phyloP scores from a whole-genome alignment of 305 asterid genomes.

The Ilex paraguariensis region DNA sequence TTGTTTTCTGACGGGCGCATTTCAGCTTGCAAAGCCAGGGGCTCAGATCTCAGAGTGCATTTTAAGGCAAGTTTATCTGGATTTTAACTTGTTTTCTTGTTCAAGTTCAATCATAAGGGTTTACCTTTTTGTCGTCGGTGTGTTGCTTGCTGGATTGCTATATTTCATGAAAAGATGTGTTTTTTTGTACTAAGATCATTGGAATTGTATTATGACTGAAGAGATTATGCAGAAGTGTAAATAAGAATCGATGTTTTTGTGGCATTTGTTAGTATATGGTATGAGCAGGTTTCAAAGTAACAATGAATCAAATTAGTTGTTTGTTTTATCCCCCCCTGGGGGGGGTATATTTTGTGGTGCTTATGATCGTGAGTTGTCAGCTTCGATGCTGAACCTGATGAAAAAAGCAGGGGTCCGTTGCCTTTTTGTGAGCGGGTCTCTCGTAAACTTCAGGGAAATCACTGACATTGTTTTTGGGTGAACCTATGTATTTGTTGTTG shows the following conservation, averaged over 20 bases:
- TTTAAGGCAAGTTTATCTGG: constrained; percentile 44
- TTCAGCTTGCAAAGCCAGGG: constrained; percentile 84
- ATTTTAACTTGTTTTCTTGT: too few species aligned
- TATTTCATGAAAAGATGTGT: too few species aligned
- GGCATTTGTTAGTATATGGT: not conserved
- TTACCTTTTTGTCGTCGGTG: too few species aligned
- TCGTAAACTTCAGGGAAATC: constrained; percentile 55
- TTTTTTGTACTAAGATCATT: too few species aligned
- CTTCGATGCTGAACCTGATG: constrained; percentile 7
- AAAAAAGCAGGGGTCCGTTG: constrained; percentile 58
- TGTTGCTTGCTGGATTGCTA: too few species aligned
- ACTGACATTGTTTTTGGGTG: constrained; percentile 42
- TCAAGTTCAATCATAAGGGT: too few species aligned
- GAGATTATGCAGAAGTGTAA: not conserved
- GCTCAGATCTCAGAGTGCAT: constrained; percentile 72
- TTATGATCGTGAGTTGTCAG: not conserved
- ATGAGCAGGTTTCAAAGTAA: too few species aligned
- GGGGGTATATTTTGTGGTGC: not conserved
- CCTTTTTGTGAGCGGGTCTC: constrained; percentile 39
- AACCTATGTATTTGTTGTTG: constrained; percentile 21
- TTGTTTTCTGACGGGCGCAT: too few species aligned
- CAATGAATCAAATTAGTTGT: too few species aligned
- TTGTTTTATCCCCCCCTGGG: too few species aligned
- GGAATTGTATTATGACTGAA: not conserved
- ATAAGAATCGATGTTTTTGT: not conserved